Evolutionary conservation across 2,329 filamentous ascomycete species (phyloP), one percentile per base, ranked within the genome.

Genomic region (Aureobasidium musti): DNA sequence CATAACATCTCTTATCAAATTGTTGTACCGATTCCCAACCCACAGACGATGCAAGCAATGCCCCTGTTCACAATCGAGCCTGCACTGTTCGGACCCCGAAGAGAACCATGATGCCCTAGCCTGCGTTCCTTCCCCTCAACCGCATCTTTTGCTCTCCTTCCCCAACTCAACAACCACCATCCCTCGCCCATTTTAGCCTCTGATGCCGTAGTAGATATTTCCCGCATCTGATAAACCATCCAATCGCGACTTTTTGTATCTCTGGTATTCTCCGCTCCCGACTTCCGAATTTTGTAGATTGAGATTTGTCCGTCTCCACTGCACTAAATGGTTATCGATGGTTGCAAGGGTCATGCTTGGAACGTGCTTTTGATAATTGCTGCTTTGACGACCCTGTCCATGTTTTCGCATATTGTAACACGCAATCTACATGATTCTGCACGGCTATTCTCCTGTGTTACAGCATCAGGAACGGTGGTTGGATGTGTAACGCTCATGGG

Each of bases 61-160:
- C 49, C 23, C 28, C 41, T 28, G 37, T 45, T 17, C 23, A 47
- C 3, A 33, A 28, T 47, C 56, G 26, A 47, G 10, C 1, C 17
- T n/a, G n/a, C n/a, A n/a, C 30, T 39, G 13, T 41, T 60, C 39
- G 56, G 56, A 60, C 56, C 37, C 54, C 54, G 54, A 59, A 47
- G 5, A 28, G 5, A 23, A 28, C 19, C 23, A 49, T 28, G 45
- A 14, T 7, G 33, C 45, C 37, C 41, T 57, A 43, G 53, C 39
- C 39, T 45, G 37, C 39, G 54, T 30, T 45, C 28, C 41, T 19
- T 10, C 26, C 26, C 19, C 56, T 60, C 56, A 60, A 60, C 56
- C 56, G 41, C 56, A 60, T 47, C 2, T 49, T 49, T 13, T 23
- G 14, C 23, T 6, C 35, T 17, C 13, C 19, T 49, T 14, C 56